These are phyloP conservation scores for Suillus subalutaceus DNA, from an alignment of 768 basidiomycete species.

Conservation along the genomic window DNA sequence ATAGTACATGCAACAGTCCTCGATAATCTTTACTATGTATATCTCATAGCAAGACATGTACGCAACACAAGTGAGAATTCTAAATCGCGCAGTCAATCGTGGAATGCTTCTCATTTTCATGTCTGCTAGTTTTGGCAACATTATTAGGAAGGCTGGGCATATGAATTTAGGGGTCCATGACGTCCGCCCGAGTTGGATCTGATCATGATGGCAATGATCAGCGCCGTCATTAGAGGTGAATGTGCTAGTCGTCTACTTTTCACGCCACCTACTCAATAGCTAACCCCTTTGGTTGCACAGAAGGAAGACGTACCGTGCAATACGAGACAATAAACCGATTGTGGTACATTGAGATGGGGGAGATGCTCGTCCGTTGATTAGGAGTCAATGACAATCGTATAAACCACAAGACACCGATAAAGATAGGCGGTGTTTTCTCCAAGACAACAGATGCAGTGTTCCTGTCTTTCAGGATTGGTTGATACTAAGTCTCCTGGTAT, in stretches of 20 bases:
- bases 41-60: not conserved
- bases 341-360: not conserved
- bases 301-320: not conserved
- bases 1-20: not conserved
- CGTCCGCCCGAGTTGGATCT: not conserved
- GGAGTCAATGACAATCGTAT: not conserved
- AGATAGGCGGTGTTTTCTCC: not conserved
- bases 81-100: not conserved
- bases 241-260: not conserved
- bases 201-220: not conserved
- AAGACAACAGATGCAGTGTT: not conserved
- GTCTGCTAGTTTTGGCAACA: not conserved
- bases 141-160: not conserved
- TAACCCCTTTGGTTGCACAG: not conserved
- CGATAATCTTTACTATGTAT: not conserved
- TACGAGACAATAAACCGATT: not conserved
- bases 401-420: not conserved
- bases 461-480: not conserved
- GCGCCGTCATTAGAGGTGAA: not conserved
- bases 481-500: not conserved
- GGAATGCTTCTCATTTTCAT: not conserved
- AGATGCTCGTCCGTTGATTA: not conserved
- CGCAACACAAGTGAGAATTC: not conserved
- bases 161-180: not conserved
- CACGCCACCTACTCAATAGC: not conserved